Evolutionary conservation across 140 eudicot species (phyloP).

Genomic region (Senecio squalidus): DNA sequence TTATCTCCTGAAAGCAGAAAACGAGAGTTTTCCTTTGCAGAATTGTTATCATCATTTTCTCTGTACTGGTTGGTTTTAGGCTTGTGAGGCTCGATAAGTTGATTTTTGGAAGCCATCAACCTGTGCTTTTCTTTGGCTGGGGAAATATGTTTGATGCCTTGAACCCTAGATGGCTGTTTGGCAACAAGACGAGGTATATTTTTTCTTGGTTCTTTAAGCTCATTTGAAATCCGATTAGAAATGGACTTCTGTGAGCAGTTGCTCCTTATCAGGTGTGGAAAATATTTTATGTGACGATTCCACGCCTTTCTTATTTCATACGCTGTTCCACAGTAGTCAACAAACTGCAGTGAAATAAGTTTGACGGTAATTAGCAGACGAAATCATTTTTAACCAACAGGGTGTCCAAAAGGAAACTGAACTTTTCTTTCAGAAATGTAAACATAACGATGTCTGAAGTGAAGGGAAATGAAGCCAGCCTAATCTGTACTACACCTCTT

Average conservation of each 20-base stretch:
- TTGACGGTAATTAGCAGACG: conserved; percentile 14
- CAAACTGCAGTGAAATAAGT: conserved; percentile 48
- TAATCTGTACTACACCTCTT: too few relatives aligned
- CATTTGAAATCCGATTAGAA: conserved; percentile 22
- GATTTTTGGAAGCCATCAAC: conserved; percentile 18
- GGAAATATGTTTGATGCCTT: conserved; percentile 12
- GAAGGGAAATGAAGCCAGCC: too few relatives aligned
- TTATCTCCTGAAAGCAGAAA: conserved; percentile 17
- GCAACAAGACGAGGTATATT: conserved; percentile 10
- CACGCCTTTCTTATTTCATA: conserved; percentile 75
- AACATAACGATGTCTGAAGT: too few relatives aligned
- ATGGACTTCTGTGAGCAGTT: conserved; percentile 29
- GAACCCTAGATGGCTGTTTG: conserved; percentile 21
- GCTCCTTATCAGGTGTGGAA: conserved; percentile 57
- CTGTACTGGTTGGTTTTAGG: conserved; percentile 10
- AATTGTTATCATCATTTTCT: conserved; percentile 11
- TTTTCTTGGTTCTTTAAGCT: conserved; percentile 28
- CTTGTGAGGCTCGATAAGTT: conserved; percentile 15
- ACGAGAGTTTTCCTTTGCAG: conserved; percentile 7
- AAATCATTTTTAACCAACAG: background rate
- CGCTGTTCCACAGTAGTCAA: conserved; percentile 75
- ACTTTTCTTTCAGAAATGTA: too few relatives aligned
- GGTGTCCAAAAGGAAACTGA: too few relatives aligned
- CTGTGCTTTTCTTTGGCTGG: conserved; percentile 14
- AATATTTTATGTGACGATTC: conserved; percentile 66